phyloP scores from a whole-genome alignment of 2,329 filamentous ascomycete genomes.

The Furcasterigmium sp. region DNA sequence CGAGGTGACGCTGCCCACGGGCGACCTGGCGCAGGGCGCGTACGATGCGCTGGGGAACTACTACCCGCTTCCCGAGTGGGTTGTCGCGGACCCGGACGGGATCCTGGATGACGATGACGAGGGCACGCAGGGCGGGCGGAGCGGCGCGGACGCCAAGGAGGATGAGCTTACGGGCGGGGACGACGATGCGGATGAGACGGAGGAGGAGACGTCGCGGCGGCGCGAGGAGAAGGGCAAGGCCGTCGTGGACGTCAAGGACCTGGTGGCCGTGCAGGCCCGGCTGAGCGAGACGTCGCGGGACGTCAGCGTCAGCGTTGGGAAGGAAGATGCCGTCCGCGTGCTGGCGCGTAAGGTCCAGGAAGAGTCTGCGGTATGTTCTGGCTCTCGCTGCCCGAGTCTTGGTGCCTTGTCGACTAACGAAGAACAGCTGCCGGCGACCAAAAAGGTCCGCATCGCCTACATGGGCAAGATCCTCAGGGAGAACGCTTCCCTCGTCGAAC shows the following conservation, averaged over 20 bases:
- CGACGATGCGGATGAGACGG: conserved; percentile 17
- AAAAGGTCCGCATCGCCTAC: conserved; percentile 68
- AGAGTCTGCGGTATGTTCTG: conserved; percentile 54
- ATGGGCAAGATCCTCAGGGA: conserved; percentile 77
- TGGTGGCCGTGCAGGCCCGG: conserved; percentile 54
- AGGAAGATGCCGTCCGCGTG: conserved; percentile 58
- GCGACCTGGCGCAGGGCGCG: conserved; percentile 64
- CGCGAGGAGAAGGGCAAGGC: conserved; percentile 58
- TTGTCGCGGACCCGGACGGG: conserved; percentile 63
- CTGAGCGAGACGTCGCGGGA: conserved; percentile 65
- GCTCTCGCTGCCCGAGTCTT: neutral
- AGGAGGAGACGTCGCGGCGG: conserved; percentile 29
- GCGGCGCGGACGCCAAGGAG: conserved; percentile 24
- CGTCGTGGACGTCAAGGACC: conserved; percentile 45
- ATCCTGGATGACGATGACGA: conserved; percentile 34
- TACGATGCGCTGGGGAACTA: conserved; percentile 68
- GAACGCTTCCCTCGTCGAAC: conserved; percentile 54
- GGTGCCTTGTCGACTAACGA: neutral
- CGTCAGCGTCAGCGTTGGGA: conserved; percentile 50
- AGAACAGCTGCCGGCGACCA: conserved; percentile 49
- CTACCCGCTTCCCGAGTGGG: conserved; percentile 63
- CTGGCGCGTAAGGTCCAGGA: conserved; percentile 59
- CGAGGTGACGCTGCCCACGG: conserved; percentile 69
- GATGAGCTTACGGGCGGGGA: conserved; percentile 35
- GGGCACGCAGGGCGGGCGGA: conserved; percentile 30